These are phyloP conservation scores for Pichia nanzhaoensis DNA, from an alignment of 805 yeast species.

Conservation along the genomic window DNA sequence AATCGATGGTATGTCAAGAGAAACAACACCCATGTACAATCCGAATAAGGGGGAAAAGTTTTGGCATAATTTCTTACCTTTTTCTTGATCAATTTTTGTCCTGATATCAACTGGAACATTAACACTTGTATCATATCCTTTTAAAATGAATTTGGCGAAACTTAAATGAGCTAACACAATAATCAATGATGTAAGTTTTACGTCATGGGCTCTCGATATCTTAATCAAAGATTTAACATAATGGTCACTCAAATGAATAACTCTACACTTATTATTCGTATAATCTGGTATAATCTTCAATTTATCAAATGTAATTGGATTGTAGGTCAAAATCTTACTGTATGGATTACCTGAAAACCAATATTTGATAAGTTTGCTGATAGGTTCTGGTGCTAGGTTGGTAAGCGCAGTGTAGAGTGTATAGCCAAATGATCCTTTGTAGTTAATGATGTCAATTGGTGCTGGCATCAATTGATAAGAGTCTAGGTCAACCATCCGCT, in stretches of 20 bases:
- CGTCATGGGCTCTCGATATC: slow-evolving; percentile 2
- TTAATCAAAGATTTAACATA: neutral
- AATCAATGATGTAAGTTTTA: slow-evolving; percentile 12
- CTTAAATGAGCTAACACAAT: slow-evolving; percentile 5
- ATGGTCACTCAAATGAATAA: neutral
- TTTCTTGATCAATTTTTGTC: slow-evolving; percentile 1
- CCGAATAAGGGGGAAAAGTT: slow-evolving; percentile 14
- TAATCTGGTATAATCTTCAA: neutral
- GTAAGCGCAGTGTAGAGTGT: neutral
- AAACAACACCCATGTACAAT: slow-evolving; percentile 14
- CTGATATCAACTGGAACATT: slow-evolving; percentile 21
- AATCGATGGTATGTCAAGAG: slow-evolving; percentile 15
- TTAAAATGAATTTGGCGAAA: slow-evolving; percentile 3
- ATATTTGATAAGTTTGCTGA: neutral
- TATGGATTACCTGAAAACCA: slow-evolving; percentile 3
- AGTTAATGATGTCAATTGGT: slow-evolving; percentile 1
- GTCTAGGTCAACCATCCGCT: neutral
- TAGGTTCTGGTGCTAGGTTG: slow-evolving; percentile 10
- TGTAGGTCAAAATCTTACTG: neutral
- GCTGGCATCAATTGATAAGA: slow-evolving; percentile 1
- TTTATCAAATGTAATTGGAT: neutral
- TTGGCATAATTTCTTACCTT: neutral
- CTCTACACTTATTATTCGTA: neutral
- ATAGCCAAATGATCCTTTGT: slow-evolving; percentile 3
- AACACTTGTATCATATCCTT: slow-evolving; percentile 12